Evolutionary conservation across 2,329 filamentous ascomycete genomes (phyloP), one percentile per base, ranked within the genome.

Genomic region (Calonectria pseudoturangicola): DNA sequence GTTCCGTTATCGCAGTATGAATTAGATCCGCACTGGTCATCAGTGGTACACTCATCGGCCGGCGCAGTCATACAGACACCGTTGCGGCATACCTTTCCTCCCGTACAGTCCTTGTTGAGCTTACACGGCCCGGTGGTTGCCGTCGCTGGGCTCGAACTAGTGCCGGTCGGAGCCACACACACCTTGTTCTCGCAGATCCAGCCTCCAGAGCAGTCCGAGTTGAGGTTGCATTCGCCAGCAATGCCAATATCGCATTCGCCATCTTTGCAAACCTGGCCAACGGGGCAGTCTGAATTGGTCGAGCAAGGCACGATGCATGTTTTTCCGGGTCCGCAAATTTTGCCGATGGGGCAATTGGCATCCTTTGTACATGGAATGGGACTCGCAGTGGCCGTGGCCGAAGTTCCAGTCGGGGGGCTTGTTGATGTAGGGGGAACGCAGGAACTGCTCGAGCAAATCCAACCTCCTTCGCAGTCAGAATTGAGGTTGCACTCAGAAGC

Each of bases 401-500:
- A 50, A 28, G 47, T 27, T 36, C 30, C 66, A 9, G 64, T 39
- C 15, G 56, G 13, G 48, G 30, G 9, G 30, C 30, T 33, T 33
- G 30, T 33, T 9, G 30, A 33, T 5, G 30, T 5, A 33, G 30
- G 27, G 6, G 67, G 39, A 3, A 27, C 48, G 5, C 67, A 70
- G 1, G 27, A 1, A 10, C 48, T 39, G n/a, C 33, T 39, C 0
- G 54, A 58, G 33, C 54, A 58, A 16, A 58, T 41, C 54, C 54
- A 58, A 5, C 54, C 54, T 7, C n/a, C 33, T 2, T 9, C 7
- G 6, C 54, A 58, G 7, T 58, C 54, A 1, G 12, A 8, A 13
- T 27, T 58, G 10, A 58, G 33, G 18, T 39, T 39, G 6, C 54
- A 58, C n/a, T 58, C 54, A 2, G 54, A 58, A 18, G 54, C 54